phyloP scores from a whole-genome alignment of 352 stramenopile species.

The Globisporangium uncinulatum region DNA sequence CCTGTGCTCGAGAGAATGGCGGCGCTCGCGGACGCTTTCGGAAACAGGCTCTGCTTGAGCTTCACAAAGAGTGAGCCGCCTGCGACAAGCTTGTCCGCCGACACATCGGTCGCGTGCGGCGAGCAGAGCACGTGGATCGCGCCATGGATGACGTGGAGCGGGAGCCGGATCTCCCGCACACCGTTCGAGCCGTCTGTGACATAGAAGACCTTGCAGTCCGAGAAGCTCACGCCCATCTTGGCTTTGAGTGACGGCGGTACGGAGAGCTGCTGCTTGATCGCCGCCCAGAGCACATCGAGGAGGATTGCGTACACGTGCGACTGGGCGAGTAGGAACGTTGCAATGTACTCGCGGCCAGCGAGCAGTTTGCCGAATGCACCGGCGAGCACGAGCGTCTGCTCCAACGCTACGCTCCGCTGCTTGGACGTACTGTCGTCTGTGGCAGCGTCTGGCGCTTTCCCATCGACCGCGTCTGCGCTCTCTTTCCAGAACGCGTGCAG shows the following conservation, averaged over 20 bases:
- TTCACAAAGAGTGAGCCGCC: constrained; percentile 21
- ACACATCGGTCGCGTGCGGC: constrained; percentile 25
- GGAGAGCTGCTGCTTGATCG: constrained; percentile 59
- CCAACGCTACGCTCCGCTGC: constrained; percentile 30
- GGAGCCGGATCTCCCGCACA: constrained; percentile 76
- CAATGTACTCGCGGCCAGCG: constrained; percentile 55
- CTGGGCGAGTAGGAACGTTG: constrained; percentile 55
- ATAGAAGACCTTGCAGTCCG: constrained; percentile 80
- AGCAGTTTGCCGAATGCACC: constrained; percentile 65
- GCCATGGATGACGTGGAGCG: constrained; percentile 59
- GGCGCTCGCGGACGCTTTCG: constrained; percentile 36
- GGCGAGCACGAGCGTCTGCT: constrained; percentile 56
- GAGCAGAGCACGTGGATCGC: constrained; percentile 64
- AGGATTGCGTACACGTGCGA: constrained; percentile 50
- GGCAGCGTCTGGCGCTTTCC: neutral
- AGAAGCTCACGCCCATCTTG: constrained; percentile 45
- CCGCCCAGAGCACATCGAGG: constrained; percentile 65
- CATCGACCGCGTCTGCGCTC: constrained; percentile 7
- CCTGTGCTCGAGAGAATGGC: constrained; percentile 60
- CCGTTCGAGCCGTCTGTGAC: constrained; percentile 51
- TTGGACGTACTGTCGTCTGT: constrained; percentile 3
- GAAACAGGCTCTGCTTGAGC: constrained; percentile 61
- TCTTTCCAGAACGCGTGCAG: constrained; percentile 62
- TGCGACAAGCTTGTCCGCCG: constrained; percentile 4
- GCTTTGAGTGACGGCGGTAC: constrained; percentile 48